Percentiles rank a stretch among this genome's conserved stretches.
Conservation (phyloP, 2,329 filamentous ascomycete species). For the Zymoseptoria tritici region DNA sequence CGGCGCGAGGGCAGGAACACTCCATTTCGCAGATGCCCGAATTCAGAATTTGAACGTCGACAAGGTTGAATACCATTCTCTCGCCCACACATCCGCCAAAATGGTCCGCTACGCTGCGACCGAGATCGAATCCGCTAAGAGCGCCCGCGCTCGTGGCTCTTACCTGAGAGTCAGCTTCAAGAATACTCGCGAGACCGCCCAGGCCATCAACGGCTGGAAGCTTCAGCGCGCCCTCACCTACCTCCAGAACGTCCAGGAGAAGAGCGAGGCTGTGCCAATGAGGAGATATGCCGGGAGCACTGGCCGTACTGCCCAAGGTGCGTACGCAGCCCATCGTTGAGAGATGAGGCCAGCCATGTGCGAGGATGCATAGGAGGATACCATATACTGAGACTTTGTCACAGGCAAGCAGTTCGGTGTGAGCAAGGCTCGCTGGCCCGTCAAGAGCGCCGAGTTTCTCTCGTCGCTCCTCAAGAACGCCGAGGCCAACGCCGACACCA, state of each 20-base stretch:
- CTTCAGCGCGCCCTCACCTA: slow-evolving; percentile 88
- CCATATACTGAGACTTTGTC: slow-evolving; percentile 26
- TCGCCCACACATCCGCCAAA: slow-evolving; percentile 32
- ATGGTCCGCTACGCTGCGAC: slow-evolving; percentile 86
- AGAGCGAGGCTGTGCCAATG: slow-evolving; percentile 97
- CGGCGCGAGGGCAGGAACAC: not conserved
- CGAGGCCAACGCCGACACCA: slow-evolving; percentile 92
- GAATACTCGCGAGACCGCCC: slow-evolving; percentile 99
- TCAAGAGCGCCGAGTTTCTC: slow-evolving; percentile 98
- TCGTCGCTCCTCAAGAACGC: slow-evolving; percentile 96
- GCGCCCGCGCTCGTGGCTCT: slow-evolving; percentile 93
- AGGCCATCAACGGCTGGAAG: slow-evolving; percentile 99
- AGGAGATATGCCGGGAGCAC: slow-evolving; percentile 93
- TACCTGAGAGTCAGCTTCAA: slow-evolving; percentile 99
- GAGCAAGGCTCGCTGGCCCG: slow-evolving; percentile 94
- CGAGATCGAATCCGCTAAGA: slow-evolving; percentile 81
- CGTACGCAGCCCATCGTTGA: slow-evolving; percentile 41
- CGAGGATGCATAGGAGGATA: slow-evolving; percentile 31
- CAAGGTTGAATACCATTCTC: slow-evolving; percentile 2
- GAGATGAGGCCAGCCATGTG: slow-evolving; percentile 27
- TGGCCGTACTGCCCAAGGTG: slow-evolving; percentile 96
- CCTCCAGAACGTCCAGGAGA: slow-evolving; percentile 95
- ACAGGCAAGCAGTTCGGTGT: slow-evolving; percentile 98
- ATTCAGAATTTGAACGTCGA: slow-evolving; percentile 8
- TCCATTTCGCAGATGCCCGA: not conserved